Evolutionary conservation across 1,139 yeast genomes (phyloP), one percentile per base, ranked within the genome.

Genomic region (Saccharomyces hybrid): DNA sequence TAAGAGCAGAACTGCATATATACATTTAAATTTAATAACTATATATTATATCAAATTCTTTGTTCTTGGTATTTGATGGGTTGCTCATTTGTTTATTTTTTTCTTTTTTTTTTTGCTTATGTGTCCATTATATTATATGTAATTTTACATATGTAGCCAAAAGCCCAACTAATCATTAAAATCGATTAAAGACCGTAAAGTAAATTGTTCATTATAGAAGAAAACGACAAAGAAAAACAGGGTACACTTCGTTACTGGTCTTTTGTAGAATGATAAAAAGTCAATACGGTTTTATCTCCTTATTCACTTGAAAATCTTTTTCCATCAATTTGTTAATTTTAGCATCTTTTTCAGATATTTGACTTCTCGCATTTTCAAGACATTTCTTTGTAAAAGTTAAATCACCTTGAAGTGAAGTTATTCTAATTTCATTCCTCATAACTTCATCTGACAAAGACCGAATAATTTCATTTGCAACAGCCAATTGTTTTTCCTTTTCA

Each of bases 401-500:
- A 16, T 53, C 51, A 6, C 64, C 63, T 47, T 50, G 50, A 29
- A 62, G 47, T 16, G 61, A 53, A 1, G 65, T 58, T 14, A 61
- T 23, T 51, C 56, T 54, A 13, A 61, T 49, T 47, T 62, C 63
- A 47, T 61, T 58, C 25, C 56, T 50, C 55, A 62, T 57, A 20
- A 61, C 51, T 27, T 61, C 63, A 27, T 51, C 51, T 2, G 63
- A 51, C 56, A 63, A 51, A 9, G 53, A 47, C 11, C 48, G 38
- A 14, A 56, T 55, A 29, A 59, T 34, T 13, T 49, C 48, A 20
- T 47, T 50, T 11, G 59, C 56, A 4, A 54, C 44, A 14, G 48
- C 48, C 13, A 57, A 47, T 28, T 57, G 55, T 14, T 49, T 34
- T 11, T 56, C 57, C 50, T 55, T 56, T 14, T 48, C 26, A 13